Conservation (phyloP, 2,329 filamentous ascomycete genomes). For the Penicillium sp. region DNA sequence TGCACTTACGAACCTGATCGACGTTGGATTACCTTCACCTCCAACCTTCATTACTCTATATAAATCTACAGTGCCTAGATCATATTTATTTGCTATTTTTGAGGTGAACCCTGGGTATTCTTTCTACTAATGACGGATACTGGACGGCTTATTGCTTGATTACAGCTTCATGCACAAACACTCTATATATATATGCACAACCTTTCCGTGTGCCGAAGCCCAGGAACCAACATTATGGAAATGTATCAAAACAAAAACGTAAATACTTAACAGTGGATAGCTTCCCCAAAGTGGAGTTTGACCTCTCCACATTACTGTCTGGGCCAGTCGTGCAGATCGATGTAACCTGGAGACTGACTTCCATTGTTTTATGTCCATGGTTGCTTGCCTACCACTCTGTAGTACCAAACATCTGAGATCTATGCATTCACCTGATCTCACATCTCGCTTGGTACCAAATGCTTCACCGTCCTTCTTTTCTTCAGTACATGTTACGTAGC, state of each 20-base stretch:
- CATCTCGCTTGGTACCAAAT: background rate
- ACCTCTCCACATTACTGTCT: constrained; percentile 5
- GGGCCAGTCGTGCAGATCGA: constrained; percentile 13
- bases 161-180: background rate
- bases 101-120: background rate
- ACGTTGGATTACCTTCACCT: background rate
- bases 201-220: background rate
- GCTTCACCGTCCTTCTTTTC: background rate
- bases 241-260: background rate
- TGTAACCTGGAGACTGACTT: constrained; percentile 4
- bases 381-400: background rate
- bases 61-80: no score
- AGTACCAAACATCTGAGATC: background rate
- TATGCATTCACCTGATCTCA: no score
- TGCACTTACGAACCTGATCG: constrained; percentile 6
- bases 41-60: background rate
- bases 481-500: no score
- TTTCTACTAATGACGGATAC: background rate
- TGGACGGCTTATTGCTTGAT: background rate
- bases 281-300: background rate
- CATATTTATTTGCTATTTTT: background rate
- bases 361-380: background rate
- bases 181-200: background rate
- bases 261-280: background rate
- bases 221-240: background rate